phyloP scores from a whole-genome alignment of 2,329 filamentous ascomycete species.

The Cytospora piceae region DNA sequence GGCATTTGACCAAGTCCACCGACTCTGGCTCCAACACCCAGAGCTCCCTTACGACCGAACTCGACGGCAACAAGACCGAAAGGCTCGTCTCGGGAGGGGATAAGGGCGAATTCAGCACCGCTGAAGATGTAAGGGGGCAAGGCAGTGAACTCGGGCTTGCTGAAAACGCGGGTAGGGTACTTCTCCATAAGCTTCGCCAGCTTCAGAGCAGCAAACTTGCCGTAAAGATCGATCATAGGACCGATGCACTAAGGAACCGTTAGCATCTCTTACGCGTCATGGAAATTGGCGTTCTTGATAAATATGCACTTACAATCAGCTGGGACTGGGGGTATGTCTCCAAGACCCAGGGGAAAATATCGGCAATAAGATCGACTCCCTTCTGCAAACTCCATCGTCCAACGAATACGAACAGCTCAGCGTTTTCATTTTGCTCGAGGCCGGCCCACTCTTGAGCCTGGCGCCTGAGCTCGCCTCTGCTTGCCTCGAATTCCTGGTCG shows the following conservation, averaged over 20 bases:
- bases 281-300: not conserved
- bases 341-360: conserved; percentile 64
- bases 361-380: conserved; percentile 66
- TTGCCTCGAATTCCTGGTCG: conserved; percentile 58
- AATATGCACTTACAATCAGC: conserved; percentile 46
- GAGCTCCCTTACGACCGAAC: conserved; percentile 67
- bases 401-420: conserved; percentile 70
- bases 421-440: conserved; percentile 61
- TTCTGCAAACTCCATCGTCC: conserved; percentile 73
- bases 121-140: conserved; percentile 69
- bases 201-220: conserved; percentile 68
- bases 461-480: conserved; percentile 56
- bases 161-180: conserved; percentile 68
- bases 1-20: conserved; percentile 70
- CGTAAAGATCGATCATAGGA: conserved; percentile 68
- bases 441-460: conserved; percentile 72
- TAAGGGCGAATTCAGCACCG: conserved; percentile 70
- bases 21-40: conserved; percentile 67
- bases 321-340: conserved; percentile 62
- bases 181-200: conserved; percentile 65
- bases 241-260: conserved; percentile 51
- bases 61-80: conserved; percentile 71
- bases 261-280: not conserved
- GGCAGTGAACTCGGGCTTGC: conserved; percentile 69
- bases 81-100: conserved; percentile 71